Conservation (phyloP, 2,329 filamentous ascomycete genomes). For the Pestalotiopsis sp. region DNA sequence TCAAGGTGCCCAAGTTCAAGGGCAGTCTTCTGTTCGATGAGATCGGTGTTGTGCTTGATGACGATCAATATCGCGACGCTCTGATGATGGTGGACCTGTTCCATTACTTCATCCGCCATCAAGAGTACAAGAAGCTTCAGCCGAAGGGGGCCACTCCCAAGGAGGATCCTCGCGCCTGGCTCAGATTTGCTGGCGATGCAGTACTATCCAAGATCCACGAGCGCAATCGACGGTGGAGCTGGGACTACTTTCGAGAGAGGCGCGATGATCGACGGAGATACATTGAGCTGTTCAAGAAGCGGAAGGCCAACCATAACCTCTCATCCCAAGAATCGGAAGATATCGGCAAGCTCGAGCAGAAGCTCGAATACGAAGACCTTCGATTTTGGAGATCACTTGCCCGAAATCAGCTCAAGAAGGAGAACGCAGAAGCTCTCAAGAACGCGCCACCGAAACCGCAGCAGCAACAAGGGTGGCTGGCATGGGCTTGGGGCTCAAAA, state of each 20-base stretch:
- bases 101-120: constrained; percentile 96
- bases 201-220: constrained; percentile 95
- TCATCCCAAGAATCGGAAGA: constrained; percentile 72
- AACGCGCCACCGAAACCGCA: constrained; percentile 54
- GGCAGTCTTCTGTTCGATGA: constrained; percentile 93
- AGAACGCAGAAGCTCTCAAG: constrained; percentile 88
- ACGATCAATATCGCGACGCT: constrained; percentile 94
- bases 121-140: constrained; percentile 93
- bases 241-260: constrained; percentile 92
- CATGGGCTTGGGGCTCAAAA: constrained; percentile 90
- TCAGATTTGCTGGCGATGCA: constrained; percentile 87
- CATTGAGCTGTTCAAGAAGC: constrained; percentile 95
- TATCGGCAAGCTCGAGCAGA: constrained; percentile 78
- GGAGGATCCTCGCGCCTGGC: constrained; percentile 90
- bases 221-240: constrained; percentile 89
- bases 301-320: constrained; percentile 74
- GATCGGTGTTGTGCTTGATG: constrained; percentile 95
- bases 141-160: constrained; percentile 81
- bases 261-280: constrained; percentile 88
- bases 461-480: constrained; percentile 84
- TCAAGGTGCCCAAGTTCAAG: constrained; percentile 82
- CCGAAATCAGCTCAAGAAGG: constrained; percentile 91
- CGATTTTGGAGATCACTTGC: constrained; percentile 96
- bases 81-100: constrained; percentile 98
- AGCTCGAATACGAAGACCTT: constrained; percentile 90